Conservation (phyloP, 192 early-diverging fungal species). For the Dimargaris cristalligena region DNA sequence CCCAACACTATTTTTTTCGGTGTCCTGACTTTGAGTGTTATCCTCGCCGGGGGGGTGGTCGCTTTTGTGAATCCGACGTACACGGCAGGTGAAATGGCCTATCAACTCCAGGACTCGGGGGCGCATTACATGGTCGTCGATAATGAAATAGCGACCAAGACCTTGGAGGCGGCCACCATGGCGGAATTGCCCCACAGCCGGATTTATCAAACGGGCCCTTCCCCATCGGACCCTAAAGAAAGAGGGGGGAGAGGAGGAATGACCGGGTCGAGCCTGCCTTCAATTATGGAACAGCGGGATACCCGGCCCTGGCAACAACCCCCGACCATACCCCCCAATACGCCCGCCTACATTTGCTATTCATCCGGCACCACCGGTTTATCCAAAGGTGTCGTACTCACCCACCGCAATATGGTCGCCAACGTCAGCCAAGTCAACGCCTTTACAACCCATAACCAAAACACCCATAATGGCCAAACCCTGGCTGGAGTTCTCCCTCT, state of each 20-base stretch:
- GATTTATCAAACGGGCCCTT: too few species aligned
- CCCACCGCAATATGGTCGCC: constrained; percentile 64
- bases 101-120: constrained; percentile 52
- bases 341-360: constrained; percentile 48
- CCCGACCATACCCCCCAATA: constrained; percentile 14
- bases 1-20: constrained; percentile 1
- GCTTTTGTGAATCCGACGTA: constrained; percentile 74
- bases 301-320: neutral
- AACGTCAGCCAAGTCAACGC: constrained; percentile 41
- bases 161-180: constrained; percentile 20
- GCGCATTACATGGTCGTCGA: constrained; percentile 43
- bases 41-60: constrained; percentile 46
- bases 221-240: too few species aligned
- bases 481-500: constrained; percentile 28
- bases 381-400: constrained; percentile 72
- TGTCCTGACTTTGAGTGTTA: constrained; percentile 26
- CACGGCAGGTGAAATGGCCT: constrained; percentile 56
- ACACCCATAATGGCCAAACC: neutral
- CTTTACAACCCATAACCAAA: constrained; percentile 18
- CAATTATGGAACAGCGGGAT: constrained; percentile 28
- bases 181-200: constrained; percentile 18
- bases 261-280: too few species aligned
- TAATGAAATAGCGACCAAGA: constrained; percentile 12
- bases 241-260: too few species aligned
- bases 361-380: constrained; percentile 36